Evolutionary conservation across 371 early-diverging fungal genomes (phyloP), one percentile per base, ranked within the genome.

Genomic region (Quaeritorhiza haematococci): DNA sequence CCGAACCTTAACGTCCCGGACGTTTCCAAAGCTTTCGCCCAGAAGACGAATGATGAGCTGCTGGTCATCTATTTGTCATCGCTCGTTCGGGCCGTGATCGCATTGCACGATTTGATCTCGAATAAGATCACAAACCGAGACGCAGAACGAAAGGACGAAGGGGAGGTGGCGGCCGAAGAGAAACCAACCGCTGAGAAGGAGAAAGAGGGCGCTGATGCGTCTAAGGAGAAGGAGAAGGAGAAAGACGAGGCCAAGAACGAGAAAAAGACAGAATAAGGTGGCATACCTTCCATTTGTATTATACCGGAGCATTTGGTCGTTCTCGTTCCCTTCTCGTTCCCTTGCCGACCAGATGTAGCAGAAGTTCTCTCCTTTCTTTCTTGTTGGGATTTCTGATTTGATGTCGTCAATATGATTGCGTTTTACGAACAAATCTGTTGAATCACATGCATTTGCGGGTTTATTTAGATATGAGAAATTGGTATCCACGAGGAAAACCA

Each of bases 21-120:
- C 5, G 84, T 85, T 6, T 84, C 83, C 51, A 83, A 80, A 55
- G 75, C 92, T 27, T 91, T 98, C 66, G 83, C 91, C 7, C 86
- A 88, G 52, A 90, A 90, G 69, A 93, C 94, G n/a, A 98, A 98
- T 71, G 98, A 98, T 69, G 92, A 94, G 62, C 71, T 92, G 46
- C 72, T 95, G 55, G 82, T 95, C 49, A 89, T 96, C 45, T 98
- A 96, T 68, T 71, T 98, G 49, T 86, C 90, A 3, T 82, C 88
- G 47, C 72, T 96, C 74, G 86, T 93, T 53, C 85, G 97, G 29
- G 84, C 96, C 3, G 88, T 95, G 24, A 91, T 96, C 74, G 96
- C 97, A 0, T 75, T 98, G 59, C 97, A 98, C 63, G 90, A 92
- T 62, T 71, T 98, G 51, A 96, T 98, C 66, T 10, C 21, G 27